Percentiles rank a stretch among this genome's conserved stretches.
phyloP scores from a whole-genome alignment of 1,284 basidiomycete genomes.

The Moesziomyces antarcticus region DNA sequence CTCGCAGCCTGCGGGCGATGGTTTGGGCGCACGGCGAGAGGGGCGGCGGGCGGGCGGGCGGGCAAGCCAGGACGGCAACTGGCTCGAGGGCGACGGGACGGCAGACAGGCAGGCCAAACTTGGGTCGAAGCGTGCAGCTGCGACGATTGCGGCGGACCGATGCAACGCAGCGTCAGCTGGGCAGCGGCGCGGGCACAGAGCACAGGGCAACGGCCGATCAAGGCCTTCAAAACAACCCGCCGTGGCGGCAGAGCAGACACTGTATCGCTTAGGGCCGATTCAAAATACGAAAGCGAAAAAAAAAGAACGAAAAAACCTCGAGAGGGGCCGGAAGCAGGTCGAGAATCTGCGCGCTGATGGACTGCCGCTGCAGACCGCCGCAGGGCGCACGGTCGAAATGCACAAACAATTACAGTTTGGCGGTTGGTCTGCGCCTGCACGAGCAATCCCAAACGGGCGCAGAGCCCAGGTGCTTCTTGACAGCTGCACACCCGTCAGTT shows the following conservation, averaged over 20 bases:
- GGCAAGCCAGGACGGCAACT: not conserved
- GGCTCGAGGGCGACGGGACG: no score
- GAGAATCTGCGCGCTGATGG: no score
- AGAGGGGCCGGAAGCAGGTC: not conserved
- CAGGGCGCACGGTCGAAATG: no score
- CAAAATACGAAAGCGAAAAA: constrained; percentile 7
- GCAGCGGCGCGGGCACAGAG: not conserved
- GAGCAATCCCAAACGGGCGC: no score
- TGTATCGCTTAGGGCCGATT: not conserved
- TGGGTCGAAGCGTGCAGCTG: constrained; percentile 4
- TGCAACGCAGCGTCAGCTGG: not conserved
- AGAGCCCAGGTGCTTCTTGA: no score
- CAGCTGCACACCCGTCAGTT: no score
- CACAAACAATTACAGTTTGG: no score
- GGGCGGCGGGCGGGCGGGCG: no score
- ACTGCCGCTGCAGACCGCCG: no score
- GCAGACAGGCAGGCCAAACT: not conserved
- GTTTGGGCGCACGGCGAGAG: not conserved
- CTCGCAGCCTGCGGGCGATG: not conserved
- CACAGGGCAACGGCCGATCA: constrained; percentile 10
- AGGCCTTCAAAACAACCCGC: constrained; percentile 9
- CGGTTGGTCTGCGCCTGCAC: no score
- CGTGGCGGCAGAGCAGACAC: not conserved
- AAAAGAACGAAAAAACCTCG: not conserved
- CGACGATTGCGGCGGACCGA: constrained; percentile 11